These are phyloP conservation scores for Leccinum arenicola DNA, from an alignment of 768 basidiomycete species.

Conservation along the genomic window DNA sequence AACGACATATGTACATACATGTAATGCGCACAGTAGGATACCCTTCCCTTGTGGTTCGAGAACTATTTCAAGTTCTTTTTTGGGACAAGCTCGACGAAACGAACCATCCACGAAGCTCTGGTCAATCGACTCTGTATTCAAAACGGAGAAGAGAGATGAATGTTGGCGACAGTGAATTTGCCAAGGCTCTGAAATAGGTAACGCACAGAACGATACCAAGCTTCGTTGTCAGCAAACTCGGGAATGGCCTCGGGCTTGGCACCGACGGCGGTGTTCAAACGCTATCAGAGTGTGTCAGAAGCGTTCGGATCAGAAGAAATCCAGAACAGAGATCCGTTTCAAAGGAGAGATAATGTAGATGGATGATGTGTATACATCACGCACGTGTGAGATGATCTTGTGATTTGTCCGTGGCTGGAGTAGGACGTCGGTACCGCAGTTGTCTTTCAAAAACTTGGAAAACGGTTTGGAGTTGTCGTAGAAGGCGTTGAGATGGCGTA, in stretches of 20 bases:
- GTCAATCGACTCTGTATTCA: slow-evolving; percentile 16
- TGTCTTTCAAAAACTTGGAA: slow-evolving; percentile 28
- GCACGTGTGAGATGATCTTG: slow-evolving; percentile 41
- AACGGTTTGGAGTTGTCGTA: slow-evolving; percentile 43
- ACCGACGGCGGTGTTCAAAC: slow-evolving; percentile 27
- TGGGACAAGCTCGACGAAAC: slow-evolving; percentile 23
- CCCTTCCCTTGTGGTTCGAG: neutral
- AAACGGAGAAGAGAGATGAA: neutral
- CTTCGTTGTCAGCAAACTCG: slow-evolving; percentile 32
- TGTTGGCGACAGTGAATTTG: neutral
- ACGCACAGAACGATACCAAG: slow-evolving; percentile 35
- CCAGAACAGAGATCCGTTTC: neutral
- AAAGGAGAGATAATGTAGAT: neutral
- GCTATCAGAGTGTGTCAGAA: slow-evolving; percentile 13
- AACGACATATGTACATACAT: too few species aligned
- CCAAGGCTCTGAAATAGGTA: neutral
- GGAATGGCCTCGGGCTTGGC: slow-evolving; percentile 34
- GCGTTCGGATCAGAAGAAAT: neutral
- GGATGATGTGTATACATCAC: slow-evolving; percentile 20
- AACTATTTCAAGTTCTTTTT: slow-evolving; percentile 1
- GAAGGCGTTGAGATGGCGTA: slow-evolving; percentile 18
- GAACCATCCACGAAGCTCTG: slow-evolving; percentile 25
- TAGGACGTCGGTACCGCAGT: slow-evolving; percentile 15
- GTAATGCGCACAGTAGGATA: too few species aligned
- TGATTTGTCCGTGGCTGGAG: slow-evolving; percentile 26